Base-by-base conservation (phyloP, 2,329 filamentous ascomycete genomes). In the Tolypocladium cylindrosporum region DNA sequence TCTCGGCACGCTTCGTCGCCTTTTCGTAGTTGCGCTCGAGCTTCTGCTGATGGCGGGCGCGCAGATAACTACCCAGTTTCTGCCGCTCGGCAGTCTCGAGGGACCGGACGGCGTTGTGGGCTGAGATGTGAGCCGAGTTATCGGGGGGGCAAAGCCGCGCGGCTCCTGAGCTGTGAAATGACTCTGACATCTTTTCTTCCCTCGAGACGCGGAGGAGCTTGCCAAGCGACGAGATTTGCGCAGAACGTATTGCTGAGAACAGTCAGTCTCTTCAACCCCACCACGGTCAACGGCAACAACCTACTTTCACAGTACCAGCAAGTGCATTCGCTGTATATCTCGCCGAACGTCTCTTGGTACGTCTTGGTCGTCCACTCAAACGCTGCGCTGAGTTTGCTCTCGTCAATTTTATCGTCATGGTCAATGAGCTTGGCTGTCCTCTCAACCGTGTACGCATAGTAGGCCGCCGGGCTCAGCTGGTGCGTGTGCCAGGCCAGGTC, bases 401-500 rank as follows among this genome's bases (percentile, higher is more conserved):
- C 87, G 54, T 86, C 84, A 27, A 95, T 84, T 72, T 93, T 93
- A 75, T 95, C 91, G 69, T 94, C 87, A 66, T 95, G 90, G 67
- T 92, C 85, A 63, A 93, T 81, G 66, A 91, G 90, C 54, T 79
- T 82, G 1, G 59, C 60, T 0, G 78, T 79, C 27, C 69, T 68
- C 0, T 55, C 57, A 1, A 78, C 67, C 1, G 82, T 86, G 67
- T 81, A 86, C 3, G 68, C 59, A 64, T 83, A 87, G 72, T 94
- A 94, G 4, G 74, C 66, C 2, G 68, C 65, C 0, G 89, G 87
- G 10, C 75, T 81, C 3, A 93, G 81, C 68, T 93, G 88, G 65
- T 93, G 89, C 0, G 89, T 93, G 68, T 95, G 90, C 88, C 88
- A 91, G 0, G 82, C 87, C 0, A 91, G 74, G 66, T 91, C 88